Evolutionary conservation across 805 yeast species (phyloP).

Genomic region (Lipomyces orientalis): DNA sequence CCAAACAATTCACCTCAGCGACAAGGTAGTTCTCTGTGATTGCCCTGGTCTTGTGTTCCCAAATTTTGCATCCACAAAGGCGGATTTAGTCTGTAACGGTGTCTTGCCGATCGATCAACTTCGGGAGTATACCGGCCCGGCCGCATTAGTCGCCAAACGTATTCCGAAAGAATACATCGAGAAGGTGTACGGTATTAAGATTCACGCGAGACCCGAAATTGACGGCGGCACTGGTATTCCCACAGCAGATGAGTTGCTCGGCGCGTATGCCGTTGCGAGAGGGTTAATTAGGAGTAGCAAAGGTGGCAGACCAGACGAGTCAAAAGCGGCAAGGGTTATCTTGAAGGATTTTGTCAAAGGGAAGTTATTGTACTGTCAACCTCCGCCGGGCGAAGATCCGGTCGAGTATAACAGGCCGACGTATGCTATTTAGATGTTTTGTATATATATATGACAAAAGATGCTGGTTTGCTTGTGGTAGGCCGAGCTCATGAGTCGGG

Average conservation of each 20-base stretch:
- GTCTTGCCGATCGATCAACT: slow-evolving; percentile 98
- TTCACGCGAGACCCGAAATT: slow-evolving; percentile 70
- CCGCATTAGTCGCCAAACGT: slow-evolving; percentile 81
- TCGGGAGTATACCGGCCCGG: slow-evolving; percentile 89
- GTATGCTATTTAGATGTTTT: slow-evolving; percentile 11
- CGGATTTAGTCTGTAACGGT: slow-evolving; percentile 96
- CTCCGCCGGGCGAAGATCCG: slow-evolving; percentile 78
- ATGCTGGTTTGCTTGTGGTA: too few species aligned
- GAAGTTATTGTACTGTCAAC: slow-evolving; percentile 78
- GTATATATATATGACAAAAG: neutral
- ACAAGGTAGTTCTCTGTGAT: slow-evolving; percentile 86
- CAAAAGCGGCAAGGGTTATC: slow-evolving; percentile 89
- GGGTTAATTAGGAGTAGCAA: slow-evolving; percentile 95
- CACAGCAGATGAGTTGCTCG: slow-evolving; percentile 84
- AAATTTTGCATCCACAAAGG: slow-evolving; percentile 93
- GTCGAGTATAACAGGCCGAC: slow-evolving; percentile 74
- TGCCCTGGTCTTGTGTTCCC: slow-evolving; percentile 99
- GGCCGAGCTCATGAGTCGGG: too few species aligned
- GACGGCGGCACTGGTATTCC: slow-evolving; percentile 91
- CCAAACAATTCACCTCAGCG: slow-evolving; percentile 89
- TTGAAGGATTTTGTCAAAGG: slow-evolving; percentile 96
- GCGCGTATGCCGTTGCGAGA: slow-evolving; percentile 93
- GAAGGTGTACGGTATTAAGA: slow-evolving; percentile 90
- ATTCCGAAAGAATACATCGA: slow-evolving; percentile 88
- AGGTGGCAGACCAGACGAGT: slow-evolving; percentile 95